phyloP scores from a whole-genome alignment of 768 basidiomycete species.

The Hericium rajendrae region DNA sequence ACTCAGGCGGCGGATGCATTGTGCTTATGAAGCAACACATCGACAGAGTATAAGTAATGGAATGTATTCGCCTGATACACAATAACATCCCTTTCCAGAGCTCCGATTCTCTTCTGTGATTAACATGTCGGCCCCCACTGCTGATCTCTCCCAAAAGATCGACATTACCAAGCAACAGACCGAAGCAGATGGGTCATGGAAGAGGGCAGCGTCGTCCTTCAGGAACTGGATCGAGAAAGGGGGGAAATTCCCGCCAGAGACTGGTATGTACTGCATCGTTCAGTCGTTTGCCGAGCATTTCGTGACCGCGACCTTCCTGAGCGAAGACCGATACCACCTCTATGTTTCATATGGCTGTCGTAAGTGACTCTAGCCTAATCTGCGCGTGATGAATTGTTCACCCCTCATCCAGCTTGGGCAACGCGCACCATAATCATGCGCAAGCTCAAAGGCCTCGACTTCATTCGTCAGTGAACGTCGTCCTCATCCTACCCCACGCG shows the following conservation, averaged over 20 bases:
- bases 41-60: too few relatives aligned
- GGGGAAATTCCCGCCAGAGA: conserved; percentile 63
- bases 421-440: conserved; percentile 82
- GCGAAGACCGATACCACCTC: conserved; percentile 77
- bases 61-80: too few relatives aligned
- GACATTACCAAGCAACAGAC: too few relatives aligned
- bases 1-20: too few relatives aligned
- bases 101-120: too few relatives aligned
- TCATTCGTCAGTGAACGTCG: conserved; percentile 50
- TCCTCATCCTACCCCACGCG: background rate
- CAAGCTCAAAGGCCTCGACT: conserved; percentile 83
- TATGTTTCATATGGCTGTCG: conserved; percentile 86
- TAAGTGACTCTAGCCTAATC: conserved; percentile 25
- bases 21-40: too few relatives aligned
- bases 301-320: background rate
- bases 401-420: conserved; percentile 65
- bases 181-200: conserved; percentile 55
- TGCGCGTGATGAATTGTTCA: background rate
- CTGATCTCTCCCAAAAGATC: too few relatives aligned
- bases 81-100: too few relatives aligned
- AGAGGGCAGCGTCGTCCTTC: conserved; percentile 44
- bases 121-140: too few relatives aligned
- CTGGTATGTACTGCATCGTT: conserved; percentile 37
- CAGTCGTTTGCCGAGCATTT: background rate
- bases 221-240: conserved; percentile 44